A percentile compares a stretch with the other conserved stretches of the same genome.
Conservation (phyloP, 2,329 filamentous ascomycete species). For the Samsoniella hepiali region DNA sequence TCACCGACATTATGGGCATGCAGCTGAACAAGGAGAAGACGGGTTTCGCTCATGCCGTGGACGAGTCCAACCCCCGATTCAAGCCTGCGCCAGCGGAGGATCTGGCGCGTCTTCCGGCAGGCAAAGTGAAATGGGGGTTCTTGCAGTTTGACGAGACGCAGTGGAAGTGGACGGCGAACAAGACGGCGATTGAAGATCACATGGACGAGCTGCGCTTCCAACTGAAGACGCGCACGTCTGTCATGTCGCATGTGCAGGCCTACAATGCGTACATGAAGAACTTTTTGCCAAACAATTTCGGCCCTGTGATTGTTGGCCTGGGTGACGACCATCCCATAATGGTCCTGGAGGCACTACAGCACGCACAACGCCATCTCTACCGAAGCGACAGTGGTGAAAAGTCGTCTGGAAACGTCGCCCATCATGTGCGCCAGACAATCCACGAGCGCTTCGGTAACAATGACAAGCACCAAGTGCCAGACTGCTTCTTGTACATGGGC, state of each 20-base stretch:
- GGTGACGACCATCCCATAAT: conserved; percentile 14
- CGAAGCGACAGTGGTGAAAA: neutral
- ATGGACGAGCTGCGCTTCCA: conserved; percentile 55
- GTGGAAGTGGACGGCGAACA: conserved; percentile 15
- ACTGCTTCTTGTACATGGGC: conserved; percentile 41
- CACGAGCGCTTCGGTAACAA: conserved; percentile 43
- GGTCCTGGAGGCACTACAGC: conserved; percentile 15
- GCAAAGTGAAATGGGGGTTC: conserved; percentile 58
- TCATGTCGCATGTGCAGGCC: conserved; percentile 58
- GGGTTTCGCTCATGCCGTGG: conserved; percentile 41
- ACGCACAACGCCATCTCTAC: conserved; percentile 14
- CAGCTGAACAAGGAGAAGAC: conserved; percentile 56
- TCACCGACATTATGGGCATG: conserved; percentile 50
- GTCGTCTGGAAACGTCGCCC: conserved; percentile 44
- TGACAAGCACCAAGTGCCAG: conserved; percentile 32
- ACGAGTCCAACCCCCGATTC: conserved; percentile 17
- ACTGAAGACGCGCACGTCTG: conserved; percentile 48
- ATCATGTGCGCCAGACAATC: conserved; percentile 47
- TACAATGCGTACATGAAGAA: conserved; percentile 57
- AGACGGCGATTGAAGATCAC: conserved; percentile 46
- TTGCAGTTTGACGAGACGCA: conserved; percentile 44
- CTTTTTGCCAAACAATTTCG: conserved; percentile 58
- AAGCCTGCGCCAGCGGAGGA: neutral
- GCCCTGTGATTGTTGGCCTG: conserved; percentile 43
- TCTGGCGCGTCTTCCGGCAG: conserved; percentile 41